phyloP scores from a whole-genome alignment of 805 yeast genomes.

The Huiozyma sinensis region DNA sequence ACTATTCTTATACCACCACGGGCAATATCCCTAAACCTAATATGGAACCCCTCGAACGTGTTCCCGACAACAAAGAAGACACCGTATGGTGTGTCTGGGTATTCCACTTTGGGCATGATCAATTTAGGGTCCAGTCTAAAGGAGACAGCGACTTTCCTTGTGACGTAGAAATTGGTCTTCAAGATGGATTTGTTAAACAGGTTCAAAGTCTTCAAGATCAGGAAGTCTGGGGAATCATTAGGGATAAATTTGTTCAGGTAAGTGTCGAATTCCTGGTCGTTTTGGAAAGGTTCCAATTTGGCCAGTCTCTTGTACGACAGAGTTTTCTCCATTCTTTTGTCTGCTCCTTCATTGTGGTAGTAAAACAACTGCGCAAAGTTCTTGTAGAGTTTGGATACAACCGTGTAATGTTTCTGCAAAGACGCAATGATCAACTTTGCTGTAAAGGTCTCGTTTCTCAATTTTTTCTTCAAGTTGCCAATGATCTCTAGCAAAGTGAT shows the following conservation, averaged over 20 bases:
- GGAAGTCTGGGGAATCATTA: slow-evolving; percentile 63
- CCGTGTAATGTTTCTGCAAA: slow-evolving; percentile 55
- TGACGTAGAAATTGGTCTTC: slow-evolving; percentile 88
- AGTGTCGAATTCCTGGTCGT: slow-evolving; percentile 63
- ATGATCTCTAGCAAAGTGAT: slow-evolving; percentile 62
- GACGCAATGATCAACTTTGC: slow-evolving; percentile 72
- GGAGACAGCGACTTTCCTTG: slow-evolving; percentile 90
- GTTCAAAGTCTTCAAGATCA: slow-evolving; percentile 73
- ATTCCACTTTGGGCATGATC: slow-evolving; percentile 67
- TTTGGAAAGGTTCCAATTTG: slow-evolving; percentile 62
- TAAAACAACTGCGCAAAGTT: slow-evolving; percentile 89
- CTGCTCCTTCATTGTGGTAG: slow-evolving; percentile 33
- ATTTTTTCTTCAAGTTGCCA: slow-evolving; percentile 70
- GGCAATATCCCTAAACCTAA: slow-evolving; percentile 92
- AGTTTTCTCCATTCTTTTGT: slow-evolving; percentile 50
- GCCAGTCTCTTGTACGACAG: slow-evolving; percentile 78
- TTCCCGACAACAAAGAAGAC: slow-evolving; percentile 93
- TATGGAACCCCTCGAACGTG: slow-evolving; percentile 95
- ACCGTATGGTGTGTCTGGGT: slow-evolving; percentile 88
- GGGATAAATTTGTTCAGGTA: slow-evolving; percentile 59
- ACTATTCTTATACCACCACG: slow-evolving; percentile 98
- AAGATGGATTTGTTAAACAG: slow-evolving; percentile 77
- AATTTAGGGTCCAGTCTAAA: slow-evolving; percentile 83
- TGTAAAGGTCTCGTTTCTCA: slow-evolving; percentile 88
- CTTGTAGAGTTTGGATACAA: slow-evolving; percentile 75